Evolutionary conservation across 805 yeast genomes (phyloP).

Genomic region (Nakazawaea populi): DNA sequence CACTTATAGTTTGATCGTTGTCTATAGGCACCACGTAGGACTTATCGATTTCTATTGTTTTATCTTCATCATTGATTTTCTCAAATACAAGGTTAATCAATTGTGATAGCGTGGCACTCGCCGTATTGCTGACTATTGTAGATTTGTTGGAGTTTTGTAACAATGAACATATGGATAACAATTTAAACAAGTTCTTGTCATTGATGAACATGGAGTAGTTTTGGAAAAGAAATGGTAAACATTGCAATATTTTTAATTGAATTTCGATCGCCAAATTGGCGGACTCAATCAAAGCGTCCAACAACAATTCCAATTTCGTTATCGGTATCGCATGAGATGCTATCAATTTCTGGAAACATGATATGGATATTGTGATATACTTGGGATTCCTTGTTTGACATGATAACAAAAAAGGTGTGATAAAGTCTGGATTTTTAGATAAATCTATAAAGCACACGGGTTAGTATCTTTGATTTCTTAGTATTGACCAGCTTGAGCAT

Average conservation of each 20-base stretch:
- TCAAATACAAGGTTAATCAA: constrained; percentile 76
- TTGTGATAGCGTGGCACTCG: constrained; percentile 90
- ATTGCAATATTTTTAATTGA: constrained; percentile 80
- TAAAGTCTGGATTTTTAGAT: constrained; percentile 44
- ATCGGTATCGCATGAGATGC: constrained; percentile 48
- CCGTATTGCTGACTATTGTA: constrained; percentile 80
- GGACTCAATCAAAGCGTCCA: constrained; percentile 68
- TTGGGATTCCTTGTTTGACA: constrained; percentile 74
- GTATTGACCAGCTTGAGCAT: background rate
- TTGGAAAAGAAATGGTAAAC: constrained; percentile 70
- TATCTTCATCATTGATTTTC: constrained; percentile 39
- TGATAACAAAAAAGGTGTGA: constrained; percentile 65
- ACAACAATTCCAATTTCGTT: constrained; percentile 43
- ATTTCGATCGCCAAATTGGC: constrained; percentile 73
- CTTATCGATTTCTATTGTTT: constrained; percentile 16
- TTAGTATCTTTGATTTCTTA: too few relatives aligned
- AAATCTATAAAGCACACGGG: constrained; percentile 19
- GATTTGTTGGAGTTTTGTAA: constrained; percentile 65
- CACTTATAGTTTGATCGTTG: constrained; percentile 33
- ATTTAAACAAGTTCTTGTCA: constrained; percentile 49
- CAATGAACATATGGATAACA: constrained; percentile 64
- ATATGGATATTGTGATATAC: constrained; percentile 64
- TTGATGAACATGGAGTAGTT: constrained; percentile 50
- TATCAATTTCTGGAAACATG: constrained; percentile 60
- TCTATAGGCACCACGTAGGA: constrained; percentile 34